A percentile compares a stretch with the other conserved stretches of the same genome.
Conservation (phyloP, 2,329 filamentous ascomycete species). For the Ophiostoma triangulosporum region DNA sequence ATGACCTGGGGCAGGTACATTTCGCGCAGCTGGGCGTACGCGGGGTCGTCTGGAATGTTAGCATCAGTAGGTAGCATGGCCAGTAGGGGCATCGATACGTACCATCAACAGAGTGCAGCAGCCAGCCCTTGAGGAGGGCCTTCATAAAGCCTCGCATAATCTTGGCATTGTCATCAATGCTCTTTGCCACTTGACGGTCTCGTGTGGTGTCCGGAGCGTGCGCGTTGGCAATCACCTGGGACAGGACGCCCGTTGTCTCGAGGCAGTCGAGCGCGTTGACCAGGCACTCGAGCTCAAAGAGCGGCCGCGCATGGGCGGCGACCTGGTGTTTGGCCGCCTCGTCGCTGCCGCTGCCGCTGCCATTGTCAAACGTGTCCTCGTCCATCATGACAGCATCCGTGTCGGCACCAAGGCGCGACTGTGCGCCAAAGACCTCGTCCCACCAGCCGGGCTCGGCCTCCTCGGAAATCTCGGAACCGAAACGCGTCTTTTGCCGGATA, state of each 20-base stretch:
- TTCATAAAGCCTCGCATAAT: conserved; percentile 41
- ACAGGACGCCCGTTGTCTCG: conserved; percentile 49
- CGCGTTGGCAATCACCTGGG: conserved; percentile 38
- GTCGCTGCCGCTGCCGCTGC: background rate
- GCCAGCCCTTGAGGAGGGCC: conserved; percentile 52
- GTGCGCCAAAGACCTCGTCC: conserved; percentile 21
- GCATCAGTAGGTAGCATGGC: background rate
- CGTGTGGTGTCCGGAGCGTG: conserved; percentile 29
- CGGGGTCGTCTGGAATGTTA: conserved; percentile 34
- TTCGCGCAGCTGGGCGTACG: conserved; percentile 53
- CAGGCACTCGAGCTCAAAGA: conserved; percentile 56
- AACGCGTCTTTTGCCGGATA: conserved; percentile 27
- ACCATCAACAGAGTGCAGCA: conserved; percentile 43
- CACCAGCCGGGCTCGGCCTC: conserved; percentile 24
- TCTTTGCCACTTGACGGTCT: conserved; percentile 37
- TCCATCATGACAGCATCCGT: conserved; percentile 19
- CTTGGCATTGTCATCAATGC: conserved; percentile 41
- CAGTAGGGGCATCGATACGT: conserved; percentile 18
- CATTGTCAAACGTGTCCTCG: conserved; percentile 17
- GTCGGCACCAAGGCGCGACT: conserved; percentile 4
- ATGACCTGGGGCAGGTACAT: conserved; percentile 77
- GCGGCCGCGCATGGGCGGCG: conserved; percentile 43
- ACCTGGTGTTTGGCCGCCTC: conserved; percentile 29
- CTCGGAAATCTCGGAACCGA: conserved; percentile 19
- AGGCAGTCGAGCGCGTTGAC: conserved; percentile 52